Evolutionary conservation across 1,284 basidiomycete genomes (phyloP), one percentile per base, ranked within the genome.

Genomic region (Cutaneotrichosporon sp.): DNA sequence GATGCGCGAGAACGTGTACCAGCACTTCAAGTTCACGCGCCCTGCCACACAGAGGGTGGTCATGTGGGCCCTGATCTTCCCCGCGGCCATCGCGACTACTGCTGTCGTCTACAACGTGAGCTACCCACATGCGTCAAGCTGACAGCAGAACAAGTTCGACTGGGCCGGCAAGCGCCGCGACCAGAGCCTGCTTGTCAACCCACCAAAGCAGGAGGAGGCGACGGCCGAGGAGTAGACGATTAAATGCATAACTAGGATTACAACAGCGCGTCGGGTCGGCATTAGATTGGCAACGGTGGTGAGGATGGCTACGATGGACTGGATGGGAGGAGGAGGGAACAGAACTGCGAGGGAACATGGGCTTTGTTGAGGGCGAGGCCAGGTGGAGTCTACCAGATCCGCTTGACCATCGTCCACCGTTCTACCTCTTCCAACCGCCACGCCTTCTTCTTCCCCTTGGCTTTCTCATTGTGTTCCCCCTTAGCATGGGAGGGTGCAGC

Each of bases 321-420:
- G 10, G 9, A 24, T 16, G 20, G 37, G 19, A 38, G 11, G 35
- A 10, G 9, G 17, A 20, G 35, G 11, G 12, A 20, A 17, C 9
- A 19, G n/a, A 38, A 20, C 12, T 41, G 20, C 14, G 38, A 16
- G 38, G 10, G 33, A 6, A 24, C 42, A 26, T n/a, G 20, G n/a
- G n/a, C n/a, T n/a, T n/a, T n/a, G n/a, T n/a, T n/a, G n/a, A n/a
- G n/a, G n/a, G n/a, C 9, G 14, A 31, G 10, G 29, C 9, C 14
- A 31, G 10, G 8, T 22, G n/a, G 16, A 22, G 16, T 22, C 37
- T 61, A 92, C 88, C 88, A 92, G 49, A 93, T 92, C 39, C 88
- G 80, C 68, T 93, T 93, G 33, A 92, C 86, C 90, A 94, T 94
- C 20, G 90, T 92, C 78, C 87, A 94, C 53, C 90, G 75, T 33